Conservation (phyloP, 176 grass and related monocot genomes). For the Puccinellia tenuiflora region DNA sequence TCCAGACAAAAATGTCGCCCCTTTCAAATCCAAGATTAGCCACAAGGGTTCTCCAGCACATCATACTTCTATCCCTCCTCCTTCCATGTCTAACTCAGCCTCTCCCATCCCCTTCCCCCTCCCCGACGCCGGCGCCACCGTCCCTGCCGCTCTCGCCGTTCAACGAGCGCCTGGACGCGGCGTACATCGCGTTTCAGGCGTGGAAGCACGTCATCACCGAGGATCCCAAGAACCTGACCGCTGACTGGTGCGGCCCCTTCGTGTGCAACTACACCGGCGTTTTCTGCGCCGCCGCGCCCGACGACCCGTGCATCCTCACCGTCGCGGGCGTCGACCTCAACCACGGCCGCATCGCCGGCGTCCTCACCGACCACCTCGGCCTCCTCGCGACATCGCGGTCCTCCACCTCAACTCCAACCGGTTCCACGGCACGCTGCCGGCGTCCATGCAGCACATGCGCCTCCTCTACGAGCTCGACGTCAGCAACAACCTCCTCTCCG, state of each 20-base stretch:
- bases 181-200: conserved; percentile 67
- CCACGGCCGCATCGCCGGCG: conserved; percentile 44
- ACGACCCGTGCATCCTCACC: conserved; percentile 64
- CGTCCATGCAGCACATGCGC: conserved; percentile 49
- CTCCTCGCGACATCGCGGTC: conserved; percentile 66
- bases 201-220: conserved; percentile 75
- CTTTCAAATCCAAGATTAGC: background rate
- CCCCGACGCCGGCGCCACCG: conserved; percentile 16
- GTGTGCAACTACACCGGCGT: conserved; percentile 91
- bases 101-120: conserved; percentile 33
- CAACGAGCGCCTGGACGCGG: conserved; percentile 63
- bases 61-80: conserved; percentile 33
- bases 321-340: conserved; percentile 77
- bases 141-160: conserved; percentile 55
- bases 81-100: conserved; percentile 40
- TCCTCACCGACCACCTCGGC: conserved; percentile 53
- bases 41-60: conserved; percentile 12
- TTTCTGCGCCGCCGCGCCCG: conserved; percentile 58
- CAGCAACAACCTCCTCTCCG: conserved; percentile 73
- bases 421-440: conserved; percentile 49
- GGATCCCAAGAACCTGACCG: conserved; percentile 72
- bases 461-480: conserved; percentile 79
- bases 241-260: conserved; percentile 60
- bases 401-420: conserved; percentile 81
- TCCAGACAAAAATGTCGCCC: conserved; percentile 14